Evolutionary conservation across 441 rosid species (phyloP).

Genomic region (Populus hybrid): DNA sequence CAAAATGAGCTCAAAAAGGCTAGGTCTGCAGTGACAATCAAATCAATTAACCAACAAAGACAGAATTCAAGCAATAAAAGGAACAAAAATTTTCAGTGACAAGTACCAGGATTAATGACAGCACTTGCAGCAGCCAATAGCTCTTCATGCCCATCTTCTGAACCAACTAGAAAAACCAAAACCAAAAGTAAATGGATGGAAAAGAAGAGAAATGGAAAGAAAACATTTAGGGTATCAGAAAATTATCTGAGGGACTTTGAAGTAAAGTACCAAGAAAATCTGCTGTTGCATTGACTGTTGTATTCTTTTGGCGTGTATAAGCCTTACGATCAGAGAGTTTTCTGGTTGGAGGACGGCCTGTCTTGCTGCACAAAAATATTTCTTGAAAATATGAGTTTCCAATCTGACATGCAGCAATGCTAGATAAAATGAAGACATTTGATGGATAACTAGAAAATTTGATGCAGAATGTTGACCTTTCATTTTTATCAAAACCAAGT

Average conservation of each 20-base stretch:
- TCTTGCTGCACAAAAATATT: conserved; percentile 57
- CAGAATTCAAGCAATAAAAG: conserved; percentile 17
- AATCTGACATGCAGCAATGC: conserved; percentile 13
- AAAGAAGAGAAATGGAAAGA: conserved; percentile 3
- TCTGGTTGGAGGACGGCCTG: conserved; percentile 91
- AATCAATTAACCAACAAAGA: conserved; percentile 24
- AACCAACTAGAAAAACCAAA: conserved; percentile 55
- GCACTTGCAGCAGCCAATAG: conserved; percentile 90
- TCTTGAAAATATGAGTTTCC: conserved; percentile 31
- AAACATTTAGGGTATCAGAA: conserved; percentile 14
- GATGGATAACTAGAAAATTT: conserved; percentile 16
- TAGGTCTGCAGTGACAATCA: conserved; percentile 53
- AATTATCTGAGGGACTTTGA: conserved; percentile 14
- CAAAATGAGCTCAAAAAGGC: conserved; percentile 61
- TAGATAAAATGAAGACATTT: conserved; percentile 5
- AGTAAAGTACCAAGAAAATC: conserved; percentile 83
- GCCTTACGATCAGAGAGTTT: conserved; percentile 97
- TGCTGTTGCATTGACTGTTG: conserved; percentile 52
- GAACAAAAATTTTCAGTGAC: conserved; percentile 10
- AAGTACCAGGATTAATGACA: conserved; percentile 61
- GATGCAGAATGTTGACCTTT: conserved; percentile 56
- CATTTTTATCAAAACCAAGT: conserved; percentile 75
- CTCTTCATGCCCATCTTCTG: conserved; percentile 90
- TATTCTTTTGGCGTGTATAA: conserved; percentile 74
- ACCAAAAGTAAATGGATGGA: conserved; percentile 25